Percentiles rank a stretch among this genome's conserved stretches.
phyloP scores from a whole-genome alignment of 495 filamentous ascomycete genomes.

The Entonaema liquescens region DNA sequence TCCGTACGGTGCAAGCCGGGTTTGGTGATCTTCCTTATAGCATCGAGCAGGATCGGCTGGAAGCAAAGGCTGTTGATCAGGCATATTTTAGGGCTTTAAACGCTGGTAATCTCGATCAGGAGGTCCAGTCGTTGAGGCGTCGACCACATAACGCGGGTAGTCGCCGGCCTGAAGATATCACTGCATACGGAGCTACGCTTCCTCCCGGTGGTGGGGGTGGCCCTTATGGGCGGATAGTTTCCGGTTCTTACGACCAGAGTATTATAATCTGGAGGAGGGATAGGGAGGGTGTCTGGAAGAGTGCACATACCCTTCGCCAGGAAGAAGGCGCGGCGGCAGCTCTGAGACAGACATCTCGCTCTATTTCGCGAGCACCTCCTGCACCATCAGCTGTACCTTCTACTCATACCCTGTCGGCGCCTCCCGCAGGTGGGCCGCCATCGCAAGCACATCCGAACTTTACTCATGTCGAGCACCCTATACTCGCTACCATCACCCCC shows the following conservation, averaged over 20 bases:
- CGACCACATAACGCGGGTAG: constrained; percentile 77
- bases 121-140: constrained; percentile 52
- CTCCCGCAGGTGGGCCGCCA: constrained; percentile 30
- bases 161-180: constrained; percentile 75
- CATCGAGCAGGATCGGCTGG: constrained; percentile 71
- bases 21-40: constrained; percentile 89
- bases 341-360: constrained; percentile 27
- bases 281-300: constrained; percentile 80
- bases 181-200: constrained; percentile 79
- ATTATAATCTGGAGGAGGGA: constrained; percentile 94
- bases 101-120: constrained; percentile 60
- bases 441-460: constrained; percentile 31
- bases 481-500: constrained; percentile 46
- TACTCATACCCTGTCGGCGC: constrained; percentile 10
- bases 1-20: constrained; percentile 92
- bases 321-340: constrained; percentile 62
- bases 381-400: constrained; percentile 19
- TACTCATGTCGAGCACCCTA: constrained; percentile 46
- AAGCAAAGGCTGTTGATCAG: constrained; percentile 76
- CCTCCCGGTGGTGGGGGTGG: constrained; percentile 90
- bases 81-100: constrained; percentile 75
- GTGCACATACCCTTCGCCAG: constrained; percentile 75
- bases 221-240: constrained; percentile 86
- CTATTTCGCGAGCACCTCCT: constrained; percentile 22
- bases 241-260: constrained; percentile 93